Evolutionary conservation across 148 eudicot genomes (phyloP).

Genomic region (Spergularia marina): DNA sequence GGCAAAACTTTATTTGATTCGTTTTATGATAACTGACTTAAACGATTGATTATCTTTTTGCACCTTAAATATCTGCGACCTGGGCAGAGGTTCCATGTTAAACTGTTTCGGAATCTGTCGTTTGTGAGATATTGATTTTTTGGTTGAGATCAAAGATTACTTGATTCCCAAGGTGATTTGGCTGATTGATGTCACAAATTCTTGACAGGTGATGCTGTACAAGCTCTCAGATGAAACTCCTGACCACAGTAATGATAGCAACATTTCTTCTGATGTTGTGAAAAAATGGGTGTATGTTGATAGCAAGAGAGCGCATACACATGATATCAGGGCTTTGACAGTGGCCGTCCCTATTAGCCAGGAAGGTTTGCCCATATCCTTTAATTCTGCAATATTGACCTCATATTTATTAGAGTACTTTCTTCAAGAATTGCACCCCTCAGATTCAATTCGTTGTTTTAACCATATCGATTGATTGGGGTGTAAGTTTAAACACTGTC

Average conservation of each 20-base stretch:
- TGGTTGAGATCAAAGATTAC: not conserved
- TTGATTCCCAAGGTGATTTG: not conserved
- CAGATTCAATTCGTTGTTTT: not conserved
- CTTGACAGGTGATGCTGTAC: slow-evolving; percentile 72
- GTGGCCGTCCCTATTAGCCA: slow-evolving; percentile 72
- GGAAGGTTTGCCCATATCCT: slow-evolving; percentile 51
- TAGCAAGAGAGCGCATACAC: slow-evolving; percentile 70
- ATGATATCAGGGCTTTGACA: slow-evolving; percentile 85
- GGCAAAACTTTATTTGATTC: no score
- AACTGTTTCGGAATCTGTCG: no score
- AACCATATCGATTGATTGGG: not conserved
- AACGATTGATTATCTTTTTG: no score
- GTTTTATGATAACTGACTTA: no score
- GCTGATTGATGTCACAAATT: slow-evolving; percentile 9
- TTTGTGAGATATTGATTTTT: no score
- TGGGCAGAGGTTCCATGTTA: no score
- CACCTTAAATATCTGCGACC: no score
- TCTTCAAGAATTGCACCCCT: not conserved
- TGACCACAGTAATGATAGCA: slow-evolving; percentile 35
- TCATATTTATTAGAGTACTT: not conserved
- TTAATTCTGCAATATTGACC: not conserved
- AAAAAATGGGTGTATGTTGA: slow-evolving; percentile 85
- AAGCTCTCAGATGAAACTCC: slow-evolving; percentile 49
- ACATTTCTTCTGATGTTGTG: slow-evolving; percentile 30
- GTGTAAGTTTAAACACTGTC: not conserved